These are phyloP conservation scores for Termitomyces sp. DNA, from an alignment of 768 basidiomycete genomes.

Conservation along the genomic window DNA sequence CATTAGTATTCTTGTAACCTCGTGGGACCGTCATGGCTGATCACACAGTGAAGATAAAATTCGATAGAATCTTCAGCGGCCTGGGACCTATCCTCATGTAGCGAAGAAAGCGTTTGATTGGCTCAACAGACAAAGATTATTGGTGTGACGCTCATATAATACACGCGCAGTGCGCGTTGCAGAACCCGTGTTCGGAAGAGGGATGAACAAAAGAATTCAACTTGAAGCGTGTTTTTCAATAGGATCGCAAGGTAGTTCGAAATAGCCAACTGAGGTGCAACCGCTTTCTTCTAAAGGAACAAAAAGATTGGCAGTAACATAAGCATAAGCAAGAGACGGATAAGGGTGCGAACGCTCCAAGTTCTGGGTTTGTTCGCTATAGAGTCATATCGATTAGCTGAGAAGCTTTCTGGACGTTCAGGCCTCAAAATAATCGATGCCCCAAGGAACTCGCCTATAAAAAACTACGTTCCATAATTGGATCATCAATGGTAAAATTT, in stretches of 20 bases:
- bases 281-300: background rate
- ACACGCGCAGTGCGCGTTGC: slow-evolving; percentile 13
- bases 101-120: background rate
- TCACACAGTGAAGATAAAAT: background rate
- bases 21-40: slow-evolving; percentile 8
- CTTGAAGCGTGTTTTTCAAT: too few species aligned
- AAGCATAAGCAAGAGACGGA: background rate
- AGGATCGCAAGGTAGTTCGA: background rate
- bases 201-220: too few species aligned
- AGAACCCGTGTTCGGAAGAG: background rate
- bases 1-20: background rate
- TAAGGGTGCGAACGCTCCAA: background rate
- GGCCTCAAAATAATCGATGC: background rate
- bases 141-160: slow-evolving; percentile 2
- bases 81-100: background rate
- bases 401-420: background rate
- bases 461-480: background rate
- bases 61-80: background rate
- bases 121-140: background rate
- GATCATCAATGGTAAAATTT: background rate
- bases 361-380: too few species aligned
- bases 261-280: too few species aligned
- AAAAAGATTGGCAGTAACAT: background rate
- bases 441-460: background rate
- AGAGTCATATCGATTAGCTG: background rate